Evolutionary conservation across 1,284 basidiomycete species (phyloP), one percentile per base, ranked within the genome.

Genomic region (Ganoderma boninense): DNA sequence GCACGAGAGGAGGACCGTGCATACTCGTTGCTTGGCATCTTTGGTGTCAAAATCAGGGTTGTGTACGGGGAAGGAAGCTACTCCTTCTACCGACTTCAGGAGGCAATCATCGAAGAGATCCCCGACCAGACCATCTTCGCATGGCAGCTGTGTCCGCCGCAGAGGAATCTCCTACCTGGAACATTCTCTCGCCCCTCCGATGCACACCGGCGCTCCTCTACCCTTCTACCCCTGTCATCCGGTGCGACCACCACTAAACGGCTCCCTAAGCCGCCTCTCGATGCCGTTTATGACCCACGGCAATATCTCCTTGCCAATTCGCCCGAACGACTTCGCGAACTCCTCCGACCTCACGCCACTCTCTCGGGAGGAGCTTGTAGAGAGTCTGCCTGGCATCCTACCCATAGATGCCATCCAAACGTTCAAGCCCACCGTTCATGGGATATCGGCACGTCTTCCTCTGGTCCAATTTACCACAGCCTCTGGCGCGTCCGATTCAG

Each of bases 91-190:
- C 35, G 57, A 29, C 57, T 60, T 7, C 57, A 60, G 62, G 43
- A 63, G 42, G 62, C 42, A 23, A 63, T 63, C 60, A 62, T 62
- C n/a, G 42, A 40, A 4, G 40, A 40, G 14, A 42, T 44, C 5
- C n/a, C 38, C 2, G 62, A 63, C 43, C 62, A 63, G n/a, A 29
- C 62, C 23, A 46, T 63, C 62, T 63, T 63, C 20, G 62, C 62
- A 26, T 63, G 62, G 62, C 23, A 52, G 13, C 13, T 52, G 26
- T 14, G 49, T 23, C 23, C 4, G 11, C 23, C 49, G 13, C 49
- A 26, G 49, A 13, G 11, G 49, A 14, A 23, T 23, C 49, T 52
- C 23, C 23, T 26, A 23, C 10, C n/a, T 8, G 23, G 3, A 4
- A 14, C 49, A 14, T 52, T 52, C 23, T 52, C 49, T 52, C 49